phyloP scores from a whole-genome alignment of 441 rosid species.

The Adansonia gregorii region DNA sequence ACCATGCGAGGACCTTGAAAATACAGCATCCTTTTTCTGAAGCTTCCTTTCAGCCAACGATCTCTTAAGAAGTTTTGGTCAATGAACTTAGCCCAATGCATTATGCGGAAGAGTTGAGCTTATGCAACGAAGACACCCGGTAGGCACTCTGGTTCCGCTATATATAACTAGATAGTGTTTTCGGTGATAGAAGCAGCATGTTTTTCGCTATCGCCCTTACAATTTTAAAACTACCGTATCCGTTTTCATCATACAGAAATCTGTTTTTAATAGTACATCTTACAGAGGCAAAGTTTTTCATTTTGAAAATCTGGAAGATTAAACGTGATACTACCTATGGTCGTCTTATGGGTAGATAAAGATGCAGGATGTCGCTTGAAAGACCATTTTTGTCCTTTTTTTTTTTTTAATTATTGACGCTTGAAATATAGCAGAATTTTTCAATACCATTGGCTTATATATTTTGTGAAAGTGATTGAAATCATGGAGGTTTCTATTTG shows the following conservation, averaged over 20 bases:
- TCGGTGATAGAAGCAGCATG: background rate
- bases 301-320: background rate
- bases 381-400: background rate
- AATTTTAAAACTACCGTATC: background rate
- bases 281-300: background rate
- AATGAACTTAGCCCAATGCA: background rate
- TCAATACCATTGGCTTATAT: background rate
- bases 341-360: background rate
- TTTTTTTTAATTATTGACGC: background rate
- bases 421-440: background rate
- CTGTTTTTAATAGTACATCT: background rate
- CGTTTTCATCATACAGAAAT: background rate
- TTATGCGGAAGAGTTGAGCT: background rate
- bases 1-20: background rate
- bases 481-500: background rate
- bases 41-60: slow-evolving; percentile 11
- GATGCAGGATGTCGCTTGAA: background rate
- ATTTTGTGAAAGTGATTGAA: background rate
- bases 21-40: background rate
- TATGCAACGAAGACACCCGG: background rate
- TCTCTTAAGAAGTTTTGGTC: background rate
- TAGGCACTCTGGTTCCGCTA: background rate
- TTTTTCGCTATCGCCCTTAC: background rate
- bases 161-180: background rate
- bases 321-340: background rate